Evolutionary conservation across 352 stramenopile genomes (phyloP).

Genomic region (Pythium insidiosum): DNA sequence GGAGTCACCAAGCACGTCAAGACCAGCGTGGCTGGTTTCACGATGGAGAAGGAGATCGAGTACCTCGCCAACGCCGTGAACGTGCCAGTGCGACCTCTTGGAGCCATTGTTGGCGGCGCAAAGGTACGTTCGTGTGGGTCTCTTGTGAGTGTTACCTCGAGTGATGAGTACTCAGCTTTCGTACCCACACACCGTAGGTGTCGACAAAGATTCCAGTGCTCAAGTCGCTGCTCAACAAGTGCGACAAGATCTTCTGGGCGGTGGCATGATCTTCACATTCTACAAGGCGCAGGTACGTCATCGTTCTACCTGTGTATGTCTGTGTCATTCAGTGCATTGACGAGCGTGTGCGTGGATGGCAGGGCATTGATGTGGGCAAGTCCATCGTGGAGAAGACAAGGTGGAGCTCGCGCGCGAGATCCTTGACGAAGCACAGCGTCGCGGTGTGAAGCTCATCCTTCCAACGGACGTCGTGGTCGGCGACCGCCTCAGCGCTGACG

Average conservation of each 20-base stretch:
- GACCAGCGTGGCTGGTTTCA: slow-evolving; percentile 91
- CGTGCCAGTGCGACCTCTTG: slow-evolving; percentile 87
- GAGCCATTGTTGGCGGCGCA: slow-evolving; percentile 93
- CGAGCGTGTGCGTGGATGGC: background rate
- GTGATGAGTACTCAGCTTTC: background rate
- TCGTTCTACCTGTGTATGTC: background rate
- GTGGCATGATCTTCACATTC: slow-evolving; percentile 98
- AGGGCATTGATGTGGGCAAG: slow-evolving; percentile 92
- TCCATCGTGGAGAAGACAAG: slow-evolving; percentile 94
- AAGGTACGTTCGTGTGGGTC: slow-evolving; percentile 58
- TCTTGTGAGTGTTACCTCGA: background rate
- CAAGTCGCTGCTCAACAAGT: slow-evolving; percentile 93
- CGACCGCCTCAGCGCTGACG: slow-evolving; percentile 77
- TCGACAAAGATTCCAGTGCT: slow-evolving; percentile 96
- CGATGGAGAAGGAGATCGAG: slow-evolving; percentile 98
- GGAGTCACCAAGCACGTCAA: slow-evolving; percentile 94
- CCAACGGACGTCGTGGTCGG: slow-evolving; percentile 93
- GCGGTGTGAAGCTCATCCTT: slow-evolving; percentile 86
- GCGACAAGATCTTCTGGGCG: slow-evolving; percentile 95
- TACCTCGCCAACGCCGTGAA: slow-evolving; percentile 91
- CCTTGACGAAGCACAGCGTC: slow-evolving; percentile 80
- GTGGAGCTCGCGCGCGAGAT: slow-evolving; percentile 91
- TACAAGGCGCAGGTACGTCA: slow-evolving; percentile 85
- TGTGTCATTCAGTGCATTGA: background rate
- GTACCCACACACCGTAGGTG: slow-evolving; percentile 15